These are phyloP conservation scores for Penicillium sp. DNA, from an alignment of 2,329 filamentous ascomycete genomes.

Conservation along the genomic window DNA sequence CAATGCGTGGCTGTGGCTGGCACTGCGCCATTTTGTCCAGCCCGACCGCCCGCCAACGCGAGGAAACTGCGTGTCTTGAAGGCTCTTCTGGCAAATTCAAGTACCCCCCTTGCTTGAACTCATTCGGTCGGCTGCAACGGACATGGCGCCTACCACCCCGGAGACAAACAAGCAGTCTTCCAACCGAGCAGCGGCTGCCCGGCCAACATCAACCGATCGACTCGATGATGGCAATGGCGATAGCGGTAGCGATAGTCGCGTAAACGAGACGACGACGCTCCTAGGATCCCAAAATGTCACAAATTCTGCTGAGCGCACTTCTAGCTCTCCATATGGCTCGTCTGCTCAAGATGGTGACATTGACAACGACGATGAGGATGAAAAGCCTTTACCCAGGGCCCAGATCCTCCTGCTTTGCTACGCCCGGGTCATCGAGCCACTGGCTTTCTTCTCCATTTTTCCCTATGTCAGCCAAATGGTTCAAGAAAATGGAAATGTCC, in stretches of 20 bases:
- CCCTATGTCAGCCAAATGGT: constrained; percentile 82
- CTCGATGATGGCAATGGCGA: too few species aligned
- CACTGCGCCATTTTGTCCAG: too few species aligned
- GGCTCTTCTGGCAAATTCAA: too few species aligned
- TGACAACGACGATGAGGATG: constrained; percentile 34
- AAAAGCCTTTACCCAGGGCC: constrained; percentile 59
- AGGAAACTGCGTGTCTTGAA: too few species aligned
- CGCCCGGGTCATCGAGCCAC: constrained; percentile 72
- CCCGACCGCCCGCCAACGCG: too few species aligned
- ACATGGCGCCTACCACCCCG: not conserved
- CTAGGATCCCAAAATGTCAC: not conserved
- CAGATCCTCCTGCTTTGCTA: constrained; percentile 77
- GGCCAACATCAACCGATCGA: not conserved
- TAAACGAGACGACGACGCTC: not conserved
- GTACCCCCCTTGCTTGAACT: not conserved
- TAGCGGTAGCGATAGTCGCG: not conserved
- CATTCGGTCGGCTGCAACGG: not conserved
- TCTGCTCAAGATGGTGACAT: not conserved
- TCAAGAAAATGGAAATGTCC: constrained; percentile 64
- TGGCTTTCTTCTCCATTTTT: constrained; percentile 84
- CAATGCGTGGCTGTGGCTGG: too few species aligned
- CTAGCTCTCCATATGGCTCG: not conserved
- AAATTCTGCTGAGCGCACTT: not conserved
- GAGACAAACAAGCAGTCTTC: not conserved
- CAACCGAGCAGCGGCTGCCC: not conserved